phyloP scores from a whole-genome alignment of 805 yeast genomes.

The Metschnikowia continentalis region DNA sequence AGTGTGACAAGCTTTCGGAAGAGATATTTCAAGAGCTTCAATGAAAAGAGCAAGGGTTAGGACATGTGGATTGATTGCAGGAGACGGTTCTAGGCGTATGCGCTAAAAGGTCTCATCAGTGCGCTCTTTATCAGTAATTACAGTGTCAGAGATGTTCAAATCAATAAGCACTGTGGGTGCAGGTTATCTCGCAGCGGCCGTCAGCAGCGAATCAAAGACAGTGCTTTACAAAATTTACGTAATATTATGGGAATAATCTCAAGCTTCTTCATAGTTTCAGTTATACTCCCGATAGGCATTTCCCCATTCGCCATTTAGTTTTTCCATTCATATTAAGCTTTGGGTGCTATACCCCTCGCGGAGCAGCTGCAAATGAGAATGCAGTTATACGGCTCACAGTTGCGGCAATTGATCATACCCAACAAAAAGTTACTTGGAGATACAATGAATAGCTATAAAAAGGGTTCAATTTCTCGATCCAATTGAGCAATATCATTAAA shows the following conservation, averaged over 20 bases:
- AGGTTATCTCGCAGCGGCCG: background rate
- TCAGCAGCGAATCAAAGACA: background rate
- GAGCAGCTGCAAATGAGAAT: background rate
- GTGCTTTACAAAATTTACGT: background rate
- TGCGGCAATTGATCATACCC: constrained; percentile 4
- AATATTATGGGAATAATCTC: background rate
- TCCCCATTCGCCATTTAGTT: background rate
- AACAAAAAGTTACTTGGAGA: background rate
- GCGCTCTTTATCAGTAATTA: constrained; percentile 12
- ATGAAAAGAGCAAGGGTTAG: constrained; percentile 26
- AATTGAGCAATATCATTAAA: background rate
- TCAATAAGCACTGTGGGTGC: background rate
- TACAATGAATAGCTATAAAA: background rate
- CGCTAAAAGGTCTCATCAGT: constrained; percentile 14
- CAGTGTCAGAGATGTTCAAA: background rate
- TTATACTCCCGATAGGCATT: background rate
- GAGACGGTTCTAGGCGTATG: constrained; percentile 9
- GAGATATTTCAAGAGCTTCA: constrained; percentile 70
- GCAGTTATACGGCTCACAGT: constrained; percentile 5
- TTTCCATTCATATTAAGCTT: background rate
- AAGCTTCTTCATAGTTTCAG: background rate
- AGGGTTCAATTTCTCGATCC: background rate
- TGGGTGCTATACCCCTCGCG: background rate
- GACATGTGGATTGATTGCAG: background rate
- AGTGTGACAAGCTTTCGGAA: constrained; percentile 62